Evolutionary conservation across 1,284 basidiomycete genomes (phyloP), one percentile per base, ranked within the genome.

Genomic region (Hypsizygus ulmarius): DNA sequence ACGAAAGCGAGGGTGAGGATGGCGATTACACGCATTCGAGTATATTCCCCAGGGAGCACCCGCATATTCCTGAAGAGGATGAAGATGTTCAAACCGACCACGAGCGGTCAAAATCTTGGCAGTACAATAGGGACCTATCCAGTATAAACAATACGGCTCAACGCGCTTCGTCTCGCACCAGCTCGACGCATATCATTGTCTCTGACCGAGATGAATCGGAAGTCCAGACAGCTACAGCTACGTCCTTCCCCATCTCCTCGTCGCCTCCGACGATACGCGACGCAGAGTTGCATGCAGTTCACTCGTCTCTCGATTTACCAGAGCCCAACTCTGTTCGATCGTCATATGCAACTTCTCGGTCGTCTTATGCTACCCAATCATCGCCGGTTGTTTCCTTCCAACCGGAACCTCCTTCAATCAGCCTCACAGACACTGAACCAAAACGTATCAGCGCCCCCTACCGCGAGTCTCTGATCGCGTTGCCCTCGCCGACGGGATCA

Each of bases 1-100:
- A 91, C 60, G 88, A 91, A 65, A 91, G 90, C 59, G 87, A 88
- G 18, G 81, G 77, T 1, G 79, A 81, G 40, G 70, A 77, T 2
- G 71, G 72, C 7, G 73, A 72, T 37, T 73, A 64, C 54, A 68
- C 63, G 9, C 63, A 61, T 35, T 62, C 63, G 0, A 61, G 48
- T 39, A 58, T 55, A 18, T 71, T 70, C 51, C 65, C 64, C 40
- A 63, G 72, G 29, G 62, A 68, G 3, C 78, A 84, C 52, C 74
- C 80, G 6, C 72, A 78, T 54, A 87, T 87, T 29, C 68, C 77
- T 15, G 84, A 88, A 60, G 85, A 83, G 52, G 81, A 84, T n/a
- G 84, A 82, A 50, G 75, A 74, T 1, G 70, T 70, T 19, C 60
- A 63, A n/a, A 59, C 52, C 34, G 64, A 61, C 54, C 59, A 52